Evolutionary conservation across 345 rosid species (phyloP).

Genomic region (Viola odorata): DNA sequence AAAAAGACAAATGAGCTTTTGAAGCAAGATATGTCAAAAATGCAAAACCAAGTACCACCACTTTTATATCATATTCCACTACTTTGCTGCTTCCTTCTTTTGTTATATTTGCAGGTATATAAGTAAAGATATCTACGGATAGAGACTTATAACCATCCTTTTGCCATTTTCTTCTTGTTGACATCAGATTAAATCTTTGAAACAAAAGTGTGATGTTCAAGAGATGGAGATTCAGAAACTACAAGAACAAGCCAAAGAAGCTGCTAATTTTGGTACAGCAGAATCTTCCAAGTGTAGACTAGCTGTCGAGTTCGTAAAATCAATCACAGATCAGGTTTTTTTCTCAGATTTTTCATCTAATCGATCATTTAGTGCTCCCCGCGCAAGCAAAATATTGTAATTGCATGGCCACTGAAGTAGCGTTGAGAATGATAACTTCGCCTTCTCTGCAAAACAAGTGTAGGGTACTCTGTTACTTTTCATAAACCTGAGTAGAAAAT

Average conservation of each 20-base stretch:
- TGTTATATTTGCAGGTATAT: not conserved
- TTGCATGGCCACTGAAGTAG: not conserved
- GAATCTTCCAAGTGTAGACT: constrained; percentile 51
- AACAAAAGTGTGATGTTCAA: constrained; percentile 61
- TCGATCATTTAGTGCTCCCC: not conserved
- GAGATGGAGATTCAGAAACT: constrained; percentile 53
- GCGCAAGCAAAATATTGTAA: not conserved
- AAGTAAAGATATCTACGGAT: not conserved
- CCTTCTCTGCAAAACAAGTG: too few relatives aligned
- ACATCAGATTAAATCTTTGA: constrained; percentile 54
- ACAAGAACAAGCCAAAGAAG: constrained; percentile 38
- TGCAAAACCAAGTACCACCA: constrained; percentile 60
- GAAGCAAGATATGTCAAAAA: constrained; percentile 68
- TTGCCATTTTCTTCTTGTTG: constrained; percentile 7
- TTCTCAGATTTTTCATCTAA: not conserved
- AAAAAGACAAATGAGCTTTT: constrained; percentile 74
- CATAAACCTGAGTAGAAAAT: too few relatives aligned
- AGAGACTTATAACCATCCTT: constrained; percentile 4
- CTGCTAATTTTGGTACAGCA: constrained; percentile 38
- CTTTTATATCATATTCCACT: constrained; percentile 5
- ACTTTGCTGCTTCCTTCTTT: constrained; percentile 11
- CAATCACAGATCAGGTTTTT: constrained; percentile 57
- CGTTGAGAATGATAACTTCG: too few relatives aligned
- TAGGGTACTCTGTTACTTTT: too few relatives aligned
- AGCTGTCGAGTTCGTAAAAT: constrained; percentile 54